Conservation (phyloP, 306 rosid species). For the Ceratonia siliqua region DNA sequence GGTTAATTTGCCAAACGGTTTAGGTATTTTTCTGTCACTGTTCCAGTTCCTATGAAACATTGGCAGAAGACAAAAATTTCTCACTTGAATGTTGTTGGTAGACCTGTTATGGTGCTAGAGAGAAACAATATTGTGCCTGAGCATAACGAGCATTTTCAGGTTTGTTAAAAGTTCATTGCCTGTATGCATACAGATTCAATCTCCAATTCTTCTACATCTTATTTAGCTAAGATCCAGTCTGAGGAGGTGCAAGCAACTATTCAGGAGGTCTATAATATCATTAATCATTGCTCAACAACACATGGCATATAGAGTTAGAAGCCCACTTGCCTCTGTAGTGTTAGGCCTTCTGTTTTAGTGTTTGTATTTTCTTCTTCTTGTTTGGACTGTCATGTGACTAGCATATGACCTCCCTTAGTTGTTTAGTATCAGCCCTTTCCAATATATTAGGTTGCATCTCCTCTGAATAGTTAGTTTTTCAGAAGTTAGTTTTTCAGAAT, state of each 20-base stretch:
- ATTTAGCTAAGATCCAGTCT: constrained; percentile 87
- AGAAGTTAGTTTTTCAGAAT: too few species aligned
- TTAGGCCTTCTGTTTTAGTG: too few species aligned
- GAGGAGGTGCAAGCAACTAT: constrained; percentile 80
- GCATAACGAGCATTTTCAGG: constrained; percentile 94
- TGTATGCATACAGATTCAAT: constrained; percentile 82
- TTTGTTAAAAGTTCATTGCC: too few species aligned
- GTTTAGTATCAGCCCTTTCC: too few species aligned
- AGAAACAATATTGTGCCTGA: constrained; percentile 88
- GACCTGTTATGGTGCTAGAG: constrained; percentile 89
- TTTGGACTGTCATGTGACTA: too few species aligned
- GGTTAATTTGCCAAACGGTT: constrained; percentile 99
- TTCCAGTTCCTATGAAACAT: constrained; percentile 78
- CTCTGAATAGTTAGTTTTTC: too few species aligned
- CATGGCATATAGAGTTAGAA: too few species aligned
- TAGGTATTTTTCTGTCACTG: constrained; percentile 62
- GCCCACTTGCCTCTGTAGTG: too few species aligned
- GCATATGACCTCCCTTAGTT: too few species aligned
- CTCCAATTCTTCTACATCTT: constrained; percentile 87
- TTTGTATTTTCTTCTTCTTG: too few species aligned
- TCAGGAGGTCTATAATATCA: constrained; percentile 56
- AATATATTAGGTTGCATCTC: too few species aligned
- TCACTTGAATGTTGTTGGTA: constrained; percentile 91
- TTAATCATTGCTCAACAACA: constrained; percentile 57
- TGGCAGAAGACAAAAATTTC: constrained; percentile 84